phyloP scores from a whole-genome alignment of 345 rosid genomes.

The Excoecaria agallocha region DNA sequence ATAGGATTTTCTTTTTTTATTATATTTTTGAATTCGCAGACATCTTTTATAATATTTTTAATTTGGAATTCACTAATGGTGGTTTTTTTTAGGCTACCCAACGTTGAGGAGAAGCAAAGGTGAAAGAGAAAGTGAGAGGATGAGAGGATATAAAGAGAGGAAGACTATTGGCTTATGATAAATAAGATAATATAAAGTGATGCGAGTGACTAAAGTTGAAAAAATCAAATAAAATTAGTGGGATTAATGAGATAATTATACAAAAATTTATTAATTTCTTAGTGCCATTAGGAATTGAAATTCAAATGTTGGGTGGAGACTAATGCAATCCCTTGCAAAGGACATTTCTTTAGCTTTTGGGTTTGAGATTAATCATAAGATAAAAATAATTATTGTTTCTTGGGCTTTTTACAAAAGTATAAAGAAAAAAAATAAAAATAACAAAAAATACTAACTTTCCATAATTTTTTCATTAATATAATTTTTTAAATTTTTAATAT shows the following conservation, averaged over 20 bases:
- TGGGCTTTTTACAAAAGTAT: too few species aligned
- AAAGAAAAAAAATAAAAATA: too few species aligned
- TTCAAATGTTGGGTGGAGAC: constrained; percentile 18
- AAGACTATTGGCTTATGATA: not conserved
- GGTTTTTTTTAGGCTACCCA: constrained; percentile 27
- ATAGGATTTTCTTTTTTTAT: not conserved
- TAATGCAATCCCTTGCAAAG: not conserved
- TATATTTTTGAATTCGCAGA: not conserved
- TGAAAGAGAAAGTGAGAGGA: constrained; percentile 20
- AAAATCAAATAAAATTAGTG: not conserved
- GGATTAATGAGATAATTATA: not conserved
- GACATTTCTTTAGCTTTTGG: not conserved
- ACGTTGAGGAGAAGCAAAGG: constrained; percentile 45
- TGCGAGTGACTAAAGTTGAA: not conserved
- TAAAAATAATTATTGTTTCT: too few species aligned
- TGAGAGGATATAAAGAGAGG: not conserved
- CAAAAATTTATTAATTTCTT: not conserved
- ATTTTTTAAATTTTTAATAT: too few species aligned
- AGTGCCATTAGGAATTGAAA: constrained; percentile 1
- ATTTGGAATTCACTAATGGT: not conserved
- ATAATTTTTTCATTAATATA: too few species aligned
- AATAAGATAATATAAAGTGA: not conserved
- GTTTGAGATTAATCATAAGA: too few species aligned
- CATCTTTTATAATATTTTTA: too few species aligned
- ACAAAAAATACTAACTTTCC: too few species aligned